phyloP scores from a whole-genome alignment of 257 asterid species.

The Vinca minor region DNA sequence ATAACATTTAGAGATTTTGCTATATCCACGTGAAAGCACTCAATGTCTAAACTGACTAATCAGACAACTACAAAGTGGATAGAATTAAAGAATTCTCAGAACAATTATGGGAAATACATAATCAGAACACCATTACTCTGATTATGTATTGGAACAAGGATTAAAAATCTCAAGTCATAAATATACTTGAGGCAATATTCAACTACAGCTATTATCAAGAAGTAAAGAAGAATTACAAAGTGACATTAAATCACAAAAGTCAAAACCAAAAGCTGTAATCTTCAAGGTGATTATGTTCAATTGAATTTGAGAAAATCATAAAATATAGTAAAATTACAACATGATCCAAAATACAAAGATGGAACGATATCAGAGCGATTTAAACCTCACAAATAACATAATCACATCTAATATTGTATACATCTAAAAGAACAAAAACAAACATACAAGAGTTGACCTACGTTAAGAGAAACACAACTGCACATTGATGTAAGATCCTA shows the following conservation, averaged over 20 bases:
- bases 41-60: background rate
- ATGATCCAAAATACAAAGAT: background rate
- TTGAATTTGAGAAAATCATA: background rate
- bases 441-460: background rate
- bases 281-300: background rate
- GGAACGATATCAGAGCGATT: background rate
- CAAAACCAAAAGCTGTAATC: background rate
- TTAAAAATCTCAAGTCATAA: too few species aligned
- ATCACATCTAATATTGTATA: constrained; percentile 2
- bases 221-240: background rate
- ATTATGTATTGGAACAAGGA: background rate
- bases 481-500: constrained; percentile 3
- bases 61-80: constrained; percentile 4
- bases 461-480: background rate
- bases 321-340: background rate
- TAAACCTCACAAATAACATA: background rate
- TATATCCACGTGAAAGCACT: background rate
- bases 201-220: background rate
- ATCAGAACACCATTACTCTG: background rate
- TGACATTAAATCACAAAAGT: background rate
- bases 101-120: background rate
- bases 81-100: background rate
- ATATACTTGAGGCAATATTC: background rate
- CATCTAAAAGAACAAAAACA: background rate
- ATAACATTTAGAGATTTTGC: background rate